Conservation (phyloP, 306 rosid species). For the Malus sylvestris region DNA sequence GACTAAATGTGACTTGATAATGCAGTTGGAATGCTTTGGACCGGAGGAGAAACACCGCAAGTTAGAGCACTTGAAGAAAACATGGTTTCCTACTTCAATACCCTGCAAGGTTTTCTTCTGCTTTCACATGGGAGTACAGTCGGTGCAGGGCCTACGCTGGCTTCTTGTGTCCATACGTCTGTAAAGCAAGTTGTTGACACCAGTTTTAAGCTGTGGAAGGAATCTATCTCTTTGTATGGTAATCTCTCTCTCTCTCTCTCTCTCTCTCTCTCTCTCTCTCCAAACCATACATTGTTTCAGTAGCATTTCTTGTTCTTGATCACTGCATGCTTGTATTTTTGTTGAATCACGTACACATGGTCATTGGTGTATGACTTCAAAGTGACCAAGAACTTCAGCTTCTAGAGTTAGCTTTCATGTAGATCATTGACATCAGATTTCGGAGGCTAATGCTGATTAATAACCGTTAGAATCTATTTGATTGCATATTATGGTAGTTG, state of each 20-base stretch:
- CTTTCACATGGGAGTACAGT: slow-evolving; percentile 64
- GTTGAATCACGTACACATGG: neutral
- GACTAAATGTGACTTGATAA: slow-evolving; percentile 1
- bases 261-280: neutral
- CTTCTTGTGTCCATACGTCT: slow-evolving; percentile 48
- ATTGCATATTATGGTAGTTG: neutral
- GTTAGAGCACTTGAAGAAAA: slow-evolving; percentile 61
- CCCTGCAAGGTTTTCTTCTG: slow-evolving; percentile 75
- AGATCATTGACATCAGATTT: neutral
- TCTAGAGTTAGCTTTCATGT: neutral
- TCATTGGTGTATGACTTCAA: neutral
- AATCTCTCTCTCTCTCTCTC: slow-evolving; percentile 13
- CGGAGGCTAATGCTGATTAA: neutral
- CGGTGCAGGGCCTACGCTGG: slow-evolving; percentile 76
- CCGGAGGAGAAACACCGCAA: slow-evolving; percentile 43
- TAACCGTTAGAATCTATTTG: neutral
- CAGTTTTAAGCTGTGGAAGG: slow-evolving; percentile 68
- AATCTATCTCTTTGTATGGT: slow-evolving; percentile 63
- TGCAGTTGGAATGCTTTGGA: slow-evolving; percentile 95
- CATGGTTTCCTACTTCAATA: slow-evolving; percentile 68
- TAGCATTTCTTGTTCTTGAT: neutral
- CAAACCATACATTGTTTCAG: neutral
- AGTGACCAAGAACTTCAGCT: neutral
- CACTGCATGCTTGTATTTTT: neutral
- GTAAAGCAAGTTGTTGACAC: slow-evolving; percentile 68